Conservation (phyloP, 78 protist genomes). For the Dictyostelium firmibasis region DNA sequence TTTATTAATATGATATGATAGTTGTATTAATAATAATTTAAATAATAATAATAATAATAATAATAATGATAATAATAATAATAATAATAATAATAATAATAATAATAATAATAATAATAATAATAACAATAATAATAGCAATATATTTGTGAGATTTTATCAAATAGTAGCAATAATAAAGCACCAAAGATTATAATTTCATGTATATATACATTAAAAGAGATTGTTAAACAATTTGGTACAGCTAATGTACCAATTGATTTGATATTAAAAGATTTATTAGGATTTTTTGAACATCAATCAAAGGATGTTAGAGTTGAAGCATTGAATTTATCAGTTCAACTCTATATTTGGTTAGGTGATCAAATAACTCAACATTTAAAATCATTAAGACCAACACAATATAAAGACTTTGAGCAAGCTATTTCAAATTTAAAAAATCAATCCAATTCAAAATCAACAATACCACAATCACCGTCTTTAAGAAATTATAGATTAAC, state of each 20-base stretch:
- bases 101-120: too few relatives aligned
- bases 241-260: slow-evolving; percentile 12
- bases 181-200: slow-evolving; percentile 30
- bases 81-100: too few relatives aligned
- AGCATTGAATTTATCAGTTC: slow-evolving; percentile 20
- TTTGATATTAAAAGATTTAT: background rate
- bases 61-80: too few relatives aligned
- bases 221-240: slow-evolving; percentile 60
- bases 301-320: slow-evolving; percentile 52
- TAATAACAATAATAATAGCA: background rate
- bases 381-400: slow-evolving; percentile 60
- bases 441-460: background rate
- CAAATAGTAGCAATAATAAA: slow-evolving; percentile 31
- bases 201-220: slow-evolving; percentile 43
- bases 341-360: slow-evolving; percentile 53
- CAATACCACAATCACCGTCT: background rate
- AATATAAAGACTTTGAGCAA: slow-evolving; percentile 45
- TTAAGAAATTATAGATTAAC: background rate
- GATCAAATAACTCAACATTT: slow-evolving; percentile 13
- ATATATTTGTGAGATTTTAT: background rate
- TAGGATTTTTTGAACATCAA: slow-evolving; percentile 50
- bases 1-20: too few relatives aligned
- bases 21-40: too few relatives aligned
- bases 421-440: background rate
- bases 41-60: too few relatives aligned